Conservation (phyloP, 768 basidiomycete species). For the Pleurotus giganteus region DNA sequence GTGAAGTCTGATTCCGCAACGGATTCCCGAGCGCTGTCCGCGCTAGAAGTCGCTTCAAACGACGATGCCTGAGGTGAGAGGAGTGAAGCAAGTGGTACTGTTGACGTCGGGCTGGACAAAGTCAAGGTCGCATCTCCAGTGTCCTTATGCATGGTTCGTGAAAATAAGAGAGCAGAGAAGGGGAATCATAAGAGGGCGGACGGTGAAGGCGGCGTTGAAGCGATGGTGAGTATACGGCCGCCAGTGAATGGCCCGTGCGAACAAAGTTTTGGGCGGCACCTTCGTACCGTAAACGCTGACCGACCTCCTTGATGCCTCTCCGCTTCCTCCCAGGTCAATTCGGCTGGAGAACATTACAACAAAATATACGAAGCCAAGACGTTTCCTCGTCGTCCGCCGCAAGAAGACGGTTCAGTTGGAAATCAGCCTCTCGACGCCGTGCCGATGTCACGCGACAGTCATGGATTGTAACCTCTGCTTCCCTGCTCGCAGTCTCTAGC, state of each 20-base stretch:
- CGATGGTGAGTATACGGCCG: not conserved
- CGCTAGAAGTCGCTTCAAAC: constrained; percentile 22
- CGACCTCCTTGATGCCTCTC: constrained; percentile 1
- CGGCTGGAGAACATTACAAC: not conserved
- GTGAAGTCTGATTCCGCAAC: constrained; percentile 62
- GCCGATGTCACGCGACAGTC: constrained; percentile 12
- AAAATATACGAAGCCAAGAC: not conserved
- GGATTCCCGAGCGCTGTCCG: constrained; percentile 33
- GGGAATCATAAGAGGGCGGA: not conserved
- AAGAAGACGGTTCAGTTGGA: constrained; percentile 1
- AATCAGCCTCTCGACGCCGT: not conserved
- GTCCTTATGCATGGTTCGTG: constrained; percentile 4
- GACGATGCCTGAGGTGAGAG: constrained; percentile 45
- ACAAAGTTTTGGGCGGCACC: not conserved
- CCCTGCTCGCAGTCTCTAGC: constrained; percentile 33
- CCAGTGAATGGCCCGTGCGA: constrained; percentile 7
- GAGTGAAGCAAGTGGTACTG: constrained; percentile 39
- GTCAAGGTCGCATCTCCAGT: not conserved
- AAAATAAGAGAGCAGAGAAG: not conserved
- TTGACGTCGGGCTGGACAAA: not conserved
- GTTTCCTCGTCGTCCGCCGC: not conserved
- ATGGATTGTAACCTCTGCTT: constrained; percentile 38
- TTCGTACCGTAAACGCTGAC: not conserved
- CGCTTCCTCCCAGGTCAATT: not conserved
- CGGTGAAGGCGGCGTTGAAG: not conserved